Evolutionary conservation across 2,329 filamentous ascomycete genomes (phyloP), one percentile per base, ranked within the genome.

Genomic region (Myrmaecium sp.): DNA sequence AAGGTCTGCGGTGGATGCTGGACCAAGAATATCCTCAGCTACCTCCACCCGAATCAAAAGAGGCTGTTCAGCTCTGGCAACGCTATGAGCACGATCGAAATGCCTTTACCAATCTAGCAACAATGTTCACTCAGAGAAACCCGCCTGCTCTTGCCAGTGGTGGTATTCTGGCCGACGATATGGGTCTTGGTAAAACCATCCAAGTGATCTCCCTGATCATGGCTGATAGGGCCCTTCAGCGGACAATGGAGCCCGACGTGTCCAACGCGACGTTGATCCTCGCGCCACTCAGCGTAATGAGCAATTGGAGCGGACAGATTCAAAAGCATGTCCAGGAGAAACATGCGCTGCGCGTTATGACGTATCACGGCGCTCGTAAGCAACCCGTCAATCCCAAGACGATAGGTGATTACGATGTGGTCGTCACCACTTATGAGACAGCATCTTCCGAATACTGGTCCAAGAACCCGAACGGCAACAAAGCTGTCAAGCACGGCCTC

Each of bases 121-220:
- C 72, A 0, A 73, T 73, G 27, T 84, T 73, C 44, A 64, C 69
- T 1, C 36, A 50, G 6, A 70, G 64, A 6, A 49, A 47, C 3
- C 50, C 62, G 2, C 81, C 81, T 0, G 49, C 55, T 1, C 60
- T 92, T 13, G 69, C 79, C 5, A 79, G 71, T 26, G 83, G 83
- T 11, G 83, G 83, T 17, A 83, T 93, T 26, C 62, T 93, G 6
- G 81, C 82, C 2, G 83, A 93, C 46, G 83, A 93, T 41, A 93
- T 93, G 84, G 83, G 83, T 3, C 54, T 93, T 4, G 83, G 83
- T 14, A 92, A 92, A 55, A 93, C 83, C 1, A 62, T 93, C 6
- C 78, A 92, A 45, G 66, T 83, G 25, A 86, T 93, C 38, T 78
- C 79, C 28, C 54, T 91, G 18, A 74, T 93, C 29, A 54, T 84